These are phyloP conservation scores for Ormosia emarginata DNA, from an alignment of 306 rosid species.

Conservation along the genomic window DNA sequence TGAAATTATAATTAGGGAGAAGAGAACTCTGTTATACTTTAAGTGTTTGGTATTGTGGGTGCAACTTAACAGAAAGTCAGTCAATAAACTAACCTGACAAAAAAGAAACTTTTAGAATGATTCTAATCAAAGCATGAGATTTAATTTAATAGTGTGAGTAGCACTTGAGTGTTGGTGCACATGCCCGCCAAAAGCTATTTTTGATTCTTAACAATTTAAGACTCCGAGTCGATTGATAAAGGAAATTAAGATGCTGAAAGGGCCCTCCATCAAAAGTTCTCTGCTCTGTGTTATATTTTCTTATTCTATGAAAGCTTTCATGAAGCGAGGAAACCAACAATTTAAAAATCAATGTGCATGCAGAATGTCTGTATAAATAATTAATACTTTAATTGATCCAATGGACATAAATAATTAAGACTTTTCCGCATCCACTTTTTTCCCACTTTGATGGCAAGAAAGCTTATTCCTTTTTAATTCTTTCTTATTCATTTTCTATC, in stretches of 20 bases:
- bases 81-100: slow-evolving; percentile 17
- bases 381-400: background rate
- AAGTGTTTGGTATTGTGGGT: background rate
- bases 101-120: slow-evolving; percentile 23
- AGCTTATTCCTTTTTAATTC: background rate
- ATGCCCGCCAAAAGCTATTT: slow-evolving; percentile 27
- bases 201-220: slow-evolving; percentile 20
- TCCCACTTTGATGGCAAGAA: background rate
- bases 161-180: slow-evolving; percentile 26
- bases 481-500: background rate
- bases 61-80: slow-evolving; percentile 15
- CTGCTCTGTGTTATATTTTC: background rate
- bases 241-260: slow-evolving; percentile 24
- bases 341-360: background rate
- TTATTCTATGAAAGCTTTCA: background rate
- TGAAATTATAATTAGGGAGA: background rate
- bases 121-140: slow-evolving; percentile 22
- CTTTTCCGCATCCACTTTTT: background rate
- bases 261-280: background rate
- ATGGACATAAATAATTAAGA: background rate
- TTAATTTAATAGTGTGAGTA: slow-evolving; percentile 4
- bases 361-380: background rate
- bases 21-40: background rate
- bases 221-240: background rate
- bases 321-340: background rate